phyloP scores from a whole-genome alignment of 768 basidiomycete genomes.

The Auriculariales sp. region DNA sequence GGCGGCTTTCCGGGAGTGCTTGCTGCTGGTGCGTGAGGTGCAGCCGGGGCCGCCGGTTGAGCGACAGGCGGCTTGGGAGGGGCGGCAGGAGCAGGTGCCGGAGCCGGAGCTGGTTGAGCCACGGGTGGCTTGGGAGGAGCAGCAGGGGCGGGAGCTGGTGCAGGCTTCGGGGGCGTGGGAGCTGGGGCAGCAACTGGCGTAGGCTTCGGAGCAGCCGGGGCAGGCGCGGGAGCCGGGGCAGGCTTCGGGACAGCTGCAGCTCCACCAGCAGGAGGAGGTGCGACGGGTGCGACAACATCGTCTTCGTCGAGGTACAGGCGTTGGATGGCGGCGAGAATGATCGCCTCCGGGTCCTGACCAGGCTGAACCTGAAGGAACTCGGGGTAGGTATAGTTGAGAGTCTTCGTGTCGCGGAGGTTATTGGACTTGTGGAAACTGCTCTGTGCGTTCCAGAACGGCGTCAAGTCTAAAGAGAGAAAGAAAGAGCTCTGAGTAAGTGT shows the following conservation, averaged over 20 bases:
- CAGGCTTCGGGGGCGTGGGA: not conserved
- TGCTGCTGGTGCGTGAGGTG: not conserved
- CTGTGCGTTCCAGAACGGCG: constrained; percentile 31
- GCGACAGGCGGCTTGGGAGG: too few relatives aligned
- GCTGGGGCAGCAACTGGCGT: not conserved
- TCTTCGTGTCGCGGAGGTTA: constrained; percentile 13
- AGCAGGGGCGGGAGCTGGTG: not conserved
- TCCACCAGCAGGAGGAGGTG: not conserved
- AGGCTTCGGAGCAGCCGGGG: not conserved
- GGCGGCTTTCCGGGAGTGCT: not conserved
- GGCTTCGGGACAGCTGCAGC: too few relatives aligned
- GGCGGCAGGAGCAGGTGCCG: not conserved
- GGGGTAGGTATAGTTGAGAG: constrained; percentile 34
- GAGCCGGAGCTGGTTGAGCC: not conserved
- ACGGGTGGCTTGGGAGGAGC: not conserved
- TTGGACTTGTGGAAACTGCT: constrained; percentile 25
- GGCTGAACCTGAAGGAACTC: constrained; percentile 25
- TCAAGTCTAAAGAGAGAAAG: constrained; percentile 20
- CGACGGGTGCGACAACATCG: not conserved
- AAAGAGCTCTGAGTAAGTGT: not conserved
- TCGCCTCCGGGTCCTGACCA: not conserved
- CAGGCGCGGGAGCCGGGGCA: not conserved
- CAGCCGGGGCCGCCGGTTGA: not conserved
- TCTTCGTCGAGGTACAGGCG: constrained; percentile 1
- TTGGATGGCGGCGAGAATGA: not conserved